Evolutionary conservation across 306 rosid species (phyloP).

Genomic region (Delonix regia): DNA sequence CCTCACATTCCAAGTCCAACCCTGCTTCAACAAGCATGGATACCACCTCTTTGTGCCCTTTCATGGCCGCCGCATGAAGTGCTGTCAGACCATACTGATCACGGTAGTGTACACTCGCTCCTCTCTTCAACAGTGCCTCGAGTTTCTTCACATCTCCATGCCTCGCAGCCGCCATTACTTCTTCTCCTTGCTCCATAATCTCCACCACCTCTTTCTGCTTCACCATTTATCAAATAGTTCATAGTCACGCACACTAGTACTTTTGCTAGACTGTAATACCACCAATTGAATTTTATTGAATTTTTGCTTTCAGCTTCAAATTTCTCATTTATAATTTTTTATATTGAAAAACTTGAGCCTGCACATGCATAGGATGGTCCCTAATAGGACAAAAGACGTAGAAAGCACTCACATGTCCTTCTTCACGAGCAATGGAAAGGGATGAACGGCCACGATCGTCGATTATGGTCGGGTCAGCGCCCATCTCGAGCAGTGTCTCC

Average conservation of each 20-base stretch:
- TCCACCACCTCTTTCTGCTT: slow-evolving; percentile 43
- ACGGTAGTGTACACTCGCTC: slow-evolving; percentile 42
- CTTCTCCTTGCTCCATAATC: slow-evolving; percentile 57
- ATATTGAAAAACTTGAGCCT: neutral
- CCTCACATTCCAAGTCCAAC: slow-evolving; percentile 61
- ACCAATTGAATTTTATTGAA: no score
- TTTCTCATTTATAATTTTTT: no score
- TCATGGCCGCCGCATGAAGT: slow-evolving; percentile 72
- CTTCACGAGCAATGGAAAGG: slow-evolving; percentile 37
- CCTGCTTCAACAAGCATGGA: slow-evolving; percentile 53
- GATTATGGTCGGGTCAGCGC: slow-evolving; percentile 40
- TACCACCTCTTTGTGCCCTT: slow-evolving; percentile 68
- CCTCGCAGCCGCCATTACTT: slow-evolving; percentile 57
- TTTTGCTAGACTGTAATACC: no score
- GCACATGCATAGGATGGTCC: neutral
- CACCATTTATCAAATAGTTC: neutral
- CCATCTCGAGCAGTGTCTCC: slow-evolving; percentile 36
- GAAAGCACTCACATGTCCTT: slow-evolving; percentile 43
- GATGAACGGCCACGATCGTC: slow-evolving; percentile 36
- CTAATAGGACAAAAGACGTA: neutral
- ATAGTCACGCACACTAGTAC: no score
- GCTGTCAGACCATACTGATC: slow-evolving; percentile 79
- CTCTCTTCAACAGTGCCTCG: slow-evolving; percentile 44
- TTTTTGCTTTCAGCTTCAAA: no score
- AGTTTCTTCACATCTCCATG: slow-evolving; percentile 49